These are phyloP conservation scores for Fusarium xyrophilum DNA, from an alignment of 2,329 filamentous ascomycete species.

Conservation along the genomic window DNA sequence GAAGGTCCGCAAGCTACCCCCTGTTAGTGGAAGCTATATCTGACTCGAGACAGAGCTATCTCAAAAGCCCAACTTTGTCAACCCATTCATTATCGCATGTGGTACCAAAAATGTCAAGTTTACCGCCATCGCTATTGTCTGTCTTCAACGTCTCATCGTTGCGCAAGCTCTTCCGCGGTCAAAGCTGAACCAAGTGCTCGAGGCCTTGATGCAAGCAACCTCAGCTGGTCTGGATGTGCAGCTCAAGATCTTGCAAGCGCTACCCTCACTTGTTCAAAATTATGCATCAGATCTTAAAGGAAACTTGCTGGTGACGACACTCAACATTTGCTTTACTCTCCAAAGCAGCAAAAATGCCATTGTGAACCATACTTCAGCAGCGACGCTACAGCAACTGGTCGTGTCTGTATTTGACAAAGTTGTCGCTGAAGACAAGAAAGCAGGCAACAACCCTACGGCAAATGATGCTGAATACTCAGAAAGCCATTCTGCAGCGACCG, in stretches of 20 bases:
- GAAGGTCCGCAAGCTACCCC: conserved; percentile 43
- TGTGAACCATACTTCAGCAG: conserved; percentile 93
- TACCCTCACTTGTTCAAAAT: conserved; percentile 89
- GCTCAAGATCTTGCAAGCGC: conserved; percentile 90
- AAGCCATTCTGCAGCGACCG: conserved; percentile 78
- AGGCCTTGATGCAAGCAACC: conserved; percentile 85
- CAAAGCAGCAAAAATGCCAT: conserved; percentile 92
- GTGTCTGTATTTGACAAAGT: conserved; percentile 95
- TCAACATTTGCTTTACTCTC: conserved; percentile 91
- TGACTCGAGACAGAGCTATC: conserved; percentile 71
- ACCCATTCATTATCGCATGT: conserved; percentile 93
- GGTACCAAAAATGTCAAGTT: conserved; percentile 89
- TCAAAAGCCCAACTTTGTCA: conserved; percentile 82
- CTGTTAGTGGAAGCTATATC: conserved; percentile 21
- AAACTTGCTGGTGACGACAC: conserved; percentile 77
- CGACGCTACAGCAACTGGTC: conserved; percentile 93
- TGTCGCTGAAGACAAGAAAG: conserved; percentile 72
- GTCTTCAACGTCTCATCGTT: conserved; percentile 87
- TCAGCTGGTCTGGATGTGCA: conserved; percentile 86
- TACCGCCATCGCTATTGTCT: conserved; percentile 84
- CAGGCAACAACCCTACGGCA: conserved; percentile 61
- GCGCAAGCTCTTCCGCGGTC: conserved; percentile 79
- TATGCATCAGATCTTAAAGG: conserved; percentile 83
- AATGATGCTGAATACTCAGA: conserved; percentile 68
- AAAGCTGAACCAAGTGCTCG: conserved; percentile 83